These are phyloP conservation scores for Halenospora varia DNA, from an alignment of 495 filamentous ascomycete genomes.

Conservation along the genomic window DNA sequence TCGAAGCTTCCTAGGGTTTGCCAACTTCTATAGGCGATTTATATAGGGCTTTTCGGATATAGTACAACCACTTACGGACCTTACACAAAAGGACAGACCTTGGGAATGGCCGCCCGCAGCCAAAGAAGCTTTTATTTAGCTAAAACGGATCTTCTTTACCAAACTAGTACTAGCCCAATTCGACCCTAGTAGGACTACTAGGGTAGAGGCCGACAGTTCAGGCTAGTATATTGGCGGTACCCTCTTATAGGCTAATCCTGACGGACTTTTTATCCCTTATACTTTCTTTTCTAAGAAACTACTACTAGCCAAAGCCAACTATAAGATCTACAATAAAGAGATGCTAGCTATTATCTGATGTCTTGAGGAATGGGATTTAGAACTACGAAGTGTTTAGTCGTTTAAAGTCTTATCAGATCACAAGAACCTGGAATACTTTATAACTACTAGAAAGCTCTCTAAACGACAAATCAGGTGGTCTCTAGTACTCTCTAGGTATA, in stretches of 20 bases:
- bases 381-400: constrained; percentile 20
- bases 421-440: constrained; percentile 20
- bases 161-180: constrained; percentile 10
- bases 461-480: background rate
- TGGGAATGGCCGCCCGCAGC: constrained; percentile 15
- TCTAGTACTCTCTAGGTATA: background rate
- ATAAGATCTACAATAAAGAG: constrained; percentile 27
- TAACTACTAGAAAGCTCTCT: background rate
- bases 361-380: constrained; percentile 28
- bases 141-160: constrained; percentile 43
- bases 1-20: constrained; percentile 28
- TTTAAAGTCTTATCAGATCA: constrained; percentile 31
- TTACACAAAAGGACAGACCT: constrained; percentile 19
- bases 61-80: constrained; percentile 13
- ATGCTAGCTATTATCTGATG: constrained; percentile 32
- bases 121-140: constrained; percentile 5
- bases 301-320: constrained; percentile 12
- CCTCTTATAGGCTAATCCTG: constrained; percentile 16
- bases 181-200: constrained; percentile 15
- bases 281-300: constrained; percentile 29
- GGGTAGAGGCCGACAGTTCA: constrained; percentile 26
- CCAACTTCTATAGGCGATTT: constrained; percentile 34
- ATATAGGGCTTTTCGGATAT: constrained; percentile 22
- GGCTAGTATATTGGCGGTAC: constrained; percentile 20
- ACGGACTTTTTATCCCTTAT: constrained; percentile 21